A percentile compares a stretch with the other conserved stretches of the same genome.
phyloP scores from a whole-genome alignment of 2,329 filamentous ascomycete species.

The Blastomyces parvus region DNA sequence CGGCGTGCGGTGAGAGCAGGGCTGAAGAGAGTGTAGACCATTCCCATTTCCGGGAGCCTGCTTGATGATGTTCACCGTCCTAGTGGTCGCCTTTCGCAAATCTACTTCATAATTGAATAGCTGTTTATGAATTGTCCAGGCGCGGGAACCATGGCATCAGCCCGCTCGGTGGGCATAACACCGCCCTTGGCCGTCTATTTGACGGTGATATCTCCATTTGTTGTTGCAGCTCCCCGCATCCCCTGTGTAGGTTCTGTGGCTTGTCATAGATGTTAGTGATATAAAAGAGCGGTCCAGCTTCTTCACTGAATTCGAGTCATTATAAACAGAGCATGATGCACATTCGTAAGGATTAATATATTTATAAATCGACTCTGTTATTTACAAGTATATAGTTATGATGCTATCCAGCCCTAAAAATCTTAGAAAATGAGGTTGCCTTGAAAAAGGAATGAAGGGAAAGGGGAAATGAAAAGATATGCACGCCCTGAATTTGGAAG shows the following conservation, averaged over 20 bases:
- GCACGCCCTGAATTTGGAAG: no score
- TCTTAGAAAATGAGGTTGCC: neutral
- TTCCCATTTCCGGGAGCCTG: neutral
- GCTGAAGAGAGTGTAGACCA: neutral
- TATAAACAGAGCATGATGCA: no score
- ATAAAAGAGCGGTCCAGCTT: neutral
- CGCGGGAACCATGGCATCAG: neutral
- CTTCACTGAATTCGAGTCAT: neutral
- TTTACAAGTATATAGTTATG: no score
- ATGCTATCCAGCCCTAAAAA: neutral
- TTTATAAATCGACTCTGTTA: no score
- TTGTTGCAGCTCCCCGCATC: neutral
- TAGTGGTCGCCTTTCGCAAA: neutral
- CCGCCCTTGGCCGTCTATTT: neutral
- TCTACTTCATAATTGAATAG: neutral
- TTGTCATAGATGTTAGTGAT: neutral
- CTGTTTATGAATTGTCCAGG: neutral
- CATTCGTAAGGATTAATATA: no score
- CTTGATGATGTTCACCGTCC: neutral
- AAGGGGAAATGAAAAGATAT: no score
- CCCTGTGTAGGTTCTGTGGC: neutral
- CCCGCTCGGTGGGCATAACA: neutral
- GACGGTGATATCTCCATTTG: neutral
- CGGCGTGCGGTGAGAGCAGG: constrained; percentile 27
- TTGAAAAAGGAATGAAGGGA: constrained; percentile 32